Evolutionary conservation across 2,329 filamentous ascomycete genomes (phyloP).

Genomic region (Tolypocladium album): DNA sequence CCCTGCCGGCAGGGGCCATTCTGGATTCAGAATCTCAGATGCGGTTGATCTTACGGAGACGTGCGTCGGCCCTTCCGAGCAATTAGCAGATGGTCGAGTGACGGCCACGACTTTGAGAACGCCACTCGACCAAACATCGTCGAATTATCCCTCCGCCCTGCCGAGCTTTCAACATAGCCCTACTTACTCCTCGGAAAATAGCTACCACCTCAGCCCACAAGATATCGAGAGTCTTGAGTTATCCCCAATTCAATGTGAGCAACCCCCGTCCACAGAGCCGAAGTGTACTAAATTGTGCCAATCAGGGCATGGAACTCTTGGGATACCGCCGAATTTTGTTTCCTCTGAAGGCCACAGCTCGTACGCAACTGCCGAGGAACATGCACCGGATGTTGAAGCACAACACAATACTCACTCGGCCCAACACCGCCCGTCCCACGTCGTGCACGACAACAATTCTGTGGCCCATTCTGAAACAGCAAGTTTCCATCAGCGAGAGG

Average conservation of each 20-base stretch:
- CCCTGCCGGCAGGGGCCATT: too few relatives aligned
- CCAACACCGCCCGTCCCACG: background rate
- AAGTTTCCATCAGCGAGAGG: slow-evolving; percentile 25
- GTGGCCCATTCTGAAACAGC: slow-evolving; percentile 21
- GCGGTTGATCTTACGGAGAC: background rate
- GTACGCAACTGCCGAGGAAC: slow-evolving; percentile 14
- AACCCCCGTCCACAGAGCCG: background rate
- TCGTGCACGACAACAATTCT: slow-evolving; percentile 4
- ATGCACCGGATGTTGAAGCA: background rate
- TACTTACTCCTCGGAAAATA: slow-evolving; percentile 12
- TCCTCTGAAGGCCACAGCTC: slow-evolving; percentile 13
- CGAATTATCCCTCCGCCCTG: slow-evolving; percentile 21
- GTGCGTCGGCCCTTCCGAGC: background rate
- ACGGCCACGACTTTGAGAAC: background rate
- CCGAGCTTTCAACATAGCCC: slow-evolving; percentile 23
- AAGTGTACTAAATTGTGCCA: background rate
- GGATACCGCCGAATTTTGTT: slow-evolving; percentile 7
- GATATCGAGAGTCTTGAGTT: slow-evolving; percentile 24
- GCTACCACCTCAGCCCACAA: slow-evolving; percentile 17
- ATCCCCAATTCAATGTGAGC: slow-evolving; percentile 23
- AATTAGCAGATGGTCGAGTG: background rate
- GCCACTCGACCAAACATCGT: slow-evolving; percentile 13
- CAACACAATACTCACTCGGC: background rate
- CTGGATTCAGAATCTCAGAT: background rate
- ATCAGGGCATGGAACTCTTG: slow-evolving; percentile 12